Evolutionary conservation across 2,329 filamentous ascomycete species (phyloP).

Genomic region (Raffaelea deltoideospora): DNA sequence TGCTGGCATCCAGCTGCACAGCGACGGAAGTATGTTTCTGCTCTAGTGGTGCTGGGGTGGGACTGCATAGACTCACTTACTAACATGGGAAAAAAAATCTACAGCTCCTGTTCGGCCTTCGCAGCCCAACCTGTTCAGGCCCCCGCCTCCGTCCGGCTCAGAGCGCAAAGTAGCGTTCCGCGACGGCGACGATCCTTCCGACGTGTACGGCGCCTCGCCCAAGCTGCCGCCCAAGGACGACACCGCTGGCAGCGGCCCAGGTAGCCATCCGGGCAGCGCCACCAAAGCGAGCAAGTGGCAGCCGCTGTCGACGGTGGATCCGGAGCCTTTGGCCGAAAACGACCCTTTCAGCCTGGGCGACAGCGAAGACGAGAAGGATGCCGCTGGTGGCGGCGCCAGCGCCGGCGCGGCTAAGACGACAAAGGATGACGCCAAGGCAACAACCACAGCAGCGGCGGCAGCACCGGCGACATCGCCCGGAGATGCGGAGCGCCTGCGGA

Average conservation of each 20-base stretch:
- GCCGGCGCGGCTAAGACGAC: background rate
- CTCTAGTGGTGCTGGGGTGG: no score
- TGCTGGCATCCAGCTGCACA: slow-evolving; percentile 47
- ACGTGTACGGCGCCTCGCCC: slow-evolving; percentile 55
- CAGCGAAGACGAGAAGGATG: slow-evolving; percentile 80
- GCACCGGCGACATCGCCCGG: slow-evolving; percentile 3
- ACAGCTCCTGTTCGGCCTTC: slow-evolving; percentile 49
- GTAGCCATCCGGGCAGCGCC: slow-evolving; percentile 15
- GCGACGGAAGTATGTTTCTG: slow-evolving; percentile 41
- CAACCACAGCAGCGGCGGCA: background rate
- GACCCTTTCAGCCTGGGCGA: slow-evolving; percentile 95
- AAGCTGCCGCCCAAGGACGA: slow-evolving; percentile 36
- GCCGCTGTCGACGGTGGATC: slow-evolving; percentile 72
- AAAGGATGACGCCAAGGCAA: background rate
- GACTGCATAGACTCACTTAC: no score
- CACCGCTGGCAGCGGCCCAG: slow-evolving; percentile 17
- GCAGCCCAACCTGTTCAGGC: slow-evolving; percentile 67
- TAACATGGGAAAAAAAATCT: background rate
- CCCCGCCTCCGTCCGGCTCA: slow-evolving; percentile 33
- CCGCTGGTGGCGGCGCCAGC: slow-evolving; percentile 10
- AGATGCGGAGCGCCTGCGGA: slow-evolving; percentile 12
- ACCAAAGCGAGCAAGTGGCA: slow-evolving; percentile 90
- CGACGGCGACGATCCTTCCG: slow-evolving; percentile 58
- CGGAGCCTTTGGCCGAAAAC: slow-evolving; percentile 72
- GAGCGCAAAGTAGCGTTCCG: slow-evolving; percentile 42